Conservation (phyloP, 2,329 filamentous ascomycete species). For the Penicillium fuscoglaucum region DNA sequence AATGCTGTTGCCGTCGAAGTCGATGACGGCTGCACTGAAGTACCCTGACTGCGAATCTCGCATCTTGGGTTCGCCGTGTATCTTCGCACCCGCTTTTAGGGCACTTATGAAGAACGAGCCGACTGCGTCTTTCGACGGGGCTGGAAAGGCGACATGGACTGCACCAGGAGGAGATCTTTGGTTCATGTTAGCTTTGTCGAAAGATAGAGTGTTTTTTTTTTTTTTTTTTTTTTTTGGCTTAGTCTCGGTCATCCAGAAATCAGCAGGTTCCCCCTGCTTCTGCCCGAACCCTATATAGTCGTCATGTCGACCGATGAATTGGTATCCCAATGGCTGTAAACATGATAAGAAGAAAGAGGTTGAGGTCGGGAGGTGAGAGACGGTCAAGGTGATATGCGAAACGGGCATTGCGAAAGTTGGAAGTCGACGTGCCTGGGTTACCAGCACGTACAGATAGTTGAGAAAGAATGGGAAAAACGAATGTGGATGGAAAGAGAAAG, state of each 20-base stretch:
- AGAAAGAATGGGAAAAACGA: slow-evolving; percentile 3
- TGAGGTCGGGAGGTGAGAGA: slow-evolving; percentile 75
- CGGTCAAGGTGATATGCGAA: slow-evolving; percentile 64
- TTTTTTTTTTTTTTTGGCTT: slow-evolving; percentile 42
- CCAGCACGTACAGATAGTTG: slow-evolving; percentile 1
- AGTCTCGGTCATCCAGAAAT: slow-evolving; percentile 65
- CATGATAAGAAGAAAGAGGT: slow-evolving; percentile 81
- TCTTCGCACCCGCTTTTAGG: slow-evolving; percentile 62
- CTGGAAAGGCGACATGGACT: slow-evolving; percentile 67
- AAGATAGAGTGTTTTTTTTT: neutral
- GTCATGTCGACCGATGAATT: slow-evolving; percentile 64
- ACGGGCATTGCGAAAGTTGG: slow-evolving; percentile 53
- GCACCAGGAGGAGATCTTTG: slow-evolving; percentile 52
- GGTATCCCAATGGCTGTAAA: slow-evolving; percentile 74
- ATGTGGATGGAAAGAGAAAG: slow-evolving; percentile 1
- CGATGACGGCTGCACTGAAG: slow-evolving; percentile 66
- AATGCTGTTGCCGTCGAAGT: slow-evolving; percentile 81
- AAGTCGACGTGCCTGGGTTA: slow-evolving; percentile 9
- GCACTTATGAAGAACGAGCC: slow-evolving; percentile 70
- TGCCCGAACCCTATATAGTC: slow-evolving; percentile 63
- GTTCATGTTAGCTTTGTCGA: slow-evolving; percentile 15
- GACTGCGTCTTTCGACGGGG: slow-evolving; percentile 64
- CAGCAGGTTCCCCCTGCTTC: slow-evolving; percentile 53
- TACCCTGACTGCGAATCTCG: slow-evolving; percentile 56
- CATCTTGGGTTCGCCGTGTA: slow-evolving; percentile 57